A percentile compares a stretch with the other conserved stretches of the same genome.
Evolutionary conservation across 2,329 filamentous ascomycete species (phyloP).

Genomic region (Sarocladium oryzae): DNA sequence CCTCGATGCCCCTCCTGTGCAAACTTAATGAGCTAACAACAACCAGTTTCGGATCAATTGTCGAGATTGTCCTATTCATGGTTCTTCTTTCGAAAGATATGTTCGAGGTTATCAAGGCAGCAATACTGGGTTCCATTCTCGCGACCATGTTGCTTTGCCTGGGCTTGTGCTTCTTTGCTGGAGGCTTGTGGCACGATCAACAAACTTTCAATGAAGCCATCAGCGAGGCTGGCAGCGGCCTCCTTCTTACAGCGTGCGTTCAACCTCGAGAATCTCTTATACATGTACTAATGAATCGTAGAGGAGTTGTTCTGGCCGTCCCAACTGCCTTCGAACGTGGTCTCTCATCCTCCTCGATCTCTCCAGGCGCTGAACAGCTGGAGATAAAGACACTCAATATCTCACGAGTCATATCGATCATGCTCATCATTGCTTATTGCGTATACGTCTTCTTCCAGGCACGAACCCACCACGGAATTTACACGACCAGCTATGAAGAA

Average conservation of each 20-base stretch:
- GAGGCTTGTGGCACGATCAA: constrained; percentile 61
- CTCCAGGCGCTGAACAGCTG: constrained; percentile 30
- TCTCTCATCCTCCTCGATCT: constrained; percentile 23
- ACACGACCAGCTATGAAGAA: constrained; percentile 63
- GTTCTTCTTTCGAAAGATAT: constrained; percentile 52
- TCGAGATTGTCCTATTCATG: constrained; percentile 80
- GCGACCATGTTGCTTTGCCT: constrained; percentile 77
- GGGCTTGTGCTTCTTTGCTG: constrained; percentile 72
- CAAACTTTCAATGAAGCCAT: constrained; percentile 69
- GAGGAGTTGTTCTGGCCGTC: constrained; percentile 32
- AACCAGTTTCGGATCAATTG: constrained; percentile 59
- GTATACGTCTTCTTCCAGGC: constrained; percentile 68
- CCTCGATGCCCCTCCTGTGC: not conserved
- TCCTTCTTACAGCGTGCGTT: constrained; percentile 71
- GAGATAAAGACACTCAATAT: constrained; percentile 52
- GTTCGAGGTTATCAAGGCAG: constrained; percentile 72
- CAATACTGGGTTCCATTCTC: constrained; percentile 76
- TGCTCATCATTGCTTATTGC: constrained; percentile 63
- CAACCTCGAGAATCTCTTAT: constrained; percentile 11
- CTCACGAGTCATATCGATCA: constrained; percentile 63
- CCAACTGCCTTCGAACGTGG: constrained; percentile 51
- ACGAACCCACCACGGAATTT: constrained; percentile 70
- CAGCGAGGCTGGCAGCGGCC: constrained; percentile 70
- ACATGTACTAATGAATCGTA: constrained; percentile 23
- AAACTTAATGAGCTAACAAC: constrained; percentile 11